These are phyloP conservation scores for Dactylonectria estremocensis DNA, from an alignment of 2,329 filamentous ascomycete species.

Conservation along the genomic window DNA sequence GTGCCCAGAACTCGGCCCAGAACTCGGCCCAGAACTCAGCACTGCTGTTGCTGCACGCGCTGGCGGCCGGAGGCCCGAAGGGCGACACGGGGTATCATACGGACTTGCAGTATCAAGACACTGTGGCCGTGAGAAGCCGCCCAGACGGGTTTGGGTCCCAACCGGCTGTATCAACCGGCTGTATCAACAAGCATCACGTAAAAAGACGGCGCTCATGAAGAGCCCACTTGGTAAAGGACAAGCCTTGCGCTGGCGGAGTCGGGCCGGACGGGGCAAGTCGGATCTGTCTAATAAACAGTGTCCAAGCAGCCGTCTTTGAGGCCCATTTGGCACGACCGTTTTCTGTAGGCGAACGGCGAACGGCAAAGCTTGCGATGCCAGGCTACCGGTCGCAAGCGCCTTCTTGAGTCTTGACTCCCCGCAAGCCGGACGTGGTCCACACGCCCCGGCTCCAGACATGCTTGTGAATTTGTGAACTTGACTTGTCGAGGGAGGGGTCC, in stretches of 20 bases:
- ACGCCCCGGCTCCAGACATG: no score
- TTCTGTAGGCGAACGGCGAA: slow-evolving; percentile 19
- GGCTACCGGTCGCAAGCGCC: neutral
- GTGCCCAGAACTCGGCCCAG: neutral
- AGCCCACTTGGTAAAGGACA: slow-evolving; percentile 31
- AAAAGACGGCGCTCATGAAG: slow-evolving; percentile 22
- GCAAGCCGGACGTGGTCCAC: no score
- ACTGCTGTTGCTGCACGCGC: neutral
- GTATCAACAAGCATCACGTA: slow-evolving; percentile 35
- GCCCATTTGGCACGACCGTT: slow-evolving; percentile 18
- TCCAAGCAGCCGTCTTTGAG: neutral
- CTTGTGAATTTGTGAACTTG: neutral
- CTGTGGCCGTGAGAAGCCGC: slow-evolving; percentile 17
- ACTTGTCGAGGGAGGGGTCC: neutral
- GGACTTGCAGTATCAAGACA: slow-evolving; percentile 1
- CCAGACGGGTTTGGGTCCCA: neutral
- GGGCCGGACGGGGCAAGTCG: slow-evolving; percentile 28
- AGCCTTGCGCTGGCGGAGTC: slow-evolving; percentile 32
- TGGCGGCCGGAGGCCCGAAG: slow-evolving; percentile 1
- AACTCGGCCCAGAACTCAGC: slow-evolving; percentile 7
- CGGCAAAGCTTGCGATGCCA: neutral
- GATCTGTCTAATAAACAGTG: slow-evolving; percentile 15
- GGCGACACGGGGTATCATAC: neutral
- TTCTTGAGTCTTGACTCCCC: neutral
- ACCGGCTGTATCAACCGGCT: slow-evolving; percentile 15